Base-by-base conservation (phyloP, 805 yeast genomes). In the Kuraishia piskuri region DNA sequence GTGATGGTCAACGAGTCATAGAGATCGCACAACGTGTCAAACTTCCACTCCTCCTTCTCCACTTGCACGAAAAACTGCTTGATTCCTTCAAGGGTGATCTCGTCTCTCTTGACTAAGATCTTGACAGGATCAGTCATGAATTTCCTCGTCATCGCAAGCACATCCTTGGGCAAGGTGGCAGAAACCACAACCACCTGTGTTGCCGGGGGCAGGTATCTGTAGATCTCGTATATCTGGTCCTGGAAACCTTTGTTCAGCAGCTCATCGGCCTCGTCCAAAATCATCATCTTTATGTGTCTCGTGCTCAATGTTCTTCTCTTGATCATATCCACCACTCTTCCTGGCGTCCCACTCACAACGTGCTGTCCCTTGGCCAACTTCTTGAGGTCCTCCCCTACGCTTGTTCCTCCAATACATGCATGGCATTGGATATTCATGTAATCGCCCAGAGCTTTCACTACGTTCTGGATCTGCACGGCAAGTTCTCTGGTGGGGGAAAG, bases 201-300 rank as follows among this genome's bases (percentile, higher is more conserved):
- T 54, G 87, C 79, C 57, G 85, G 83, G 56, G 97, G 98, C 67
- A 94, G 78, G 71, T 84, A 83, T 61, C 86, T 79, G 81, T 88
- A 94, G 59, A 94, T 88, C 69, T 94, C 92, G 77, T 91, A 89
- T 61, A 94, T 92, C 74, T 91, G 97, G 66, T 89, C 94, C 75
- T 89, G 88, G 79, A 92, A 92, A 55, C 99, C 99, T 57, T 88
- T 79, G 50, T 89, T 82, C 69, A 92, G 80, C 84, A 92, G 80
- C 79, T 94, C 98, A 79, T 92, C 99, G 66, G 98, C 98, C 78
- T 92, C 99, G 76, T 92, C 99, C 67, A 94, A 79, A 68, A 92
- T 84, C 75, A 94, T 82, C 95, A 94, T 90, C 78, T 90, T 90
- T 66, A 94, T 79, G 71, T 84, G 79, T 64, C 88, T 82, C 59